Evolutionary conservation across 768 basidiomycete species (phyloP).

Genomic region (Termitomyces sp.): DNA sequence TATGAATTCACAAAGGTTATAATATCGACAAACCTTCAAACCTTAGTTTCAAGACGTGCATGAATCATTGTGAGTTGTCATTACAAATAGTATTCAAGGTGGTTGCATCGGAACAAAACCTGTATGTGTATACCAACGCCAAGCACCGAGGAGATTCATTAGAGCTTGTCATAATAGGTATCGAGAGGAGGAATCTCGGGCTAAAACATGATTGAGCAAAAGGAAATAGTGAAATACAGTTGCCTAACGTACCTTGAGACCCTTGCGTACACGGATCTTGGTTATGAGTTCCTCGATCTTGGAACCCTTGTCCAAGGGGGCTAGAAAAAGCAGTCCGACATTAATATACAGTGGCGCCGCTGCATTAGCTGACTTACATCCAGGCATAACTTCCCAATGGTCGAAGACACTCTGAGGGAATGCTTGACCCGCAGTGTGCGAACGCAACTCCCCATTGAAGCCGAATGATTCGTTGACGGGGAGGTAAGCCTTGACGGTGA

Average conservation of each 20-base stretch:
- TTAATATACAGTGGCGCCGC: neutral
- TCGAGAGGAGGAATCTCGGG: conserved; percentile 86
- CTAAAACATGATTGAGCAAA: conserved; percentile 30
- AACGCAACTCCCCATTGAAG: conserved; percentile 95
- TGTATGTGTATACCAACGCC: conserved; percentile 2
- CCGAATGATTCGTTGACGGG: conserved; percentile 94
- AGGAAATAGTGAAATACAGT: neutral
- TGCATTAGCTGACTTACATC: conserved; percentile 46
- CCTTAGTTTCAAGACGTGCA: neutral
- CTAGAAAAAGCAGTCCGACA: conserved; percentile 24
- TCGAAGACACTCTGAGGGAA: conserved; percentile 97
- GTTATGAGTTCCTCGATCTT: conserved; percentile 86
- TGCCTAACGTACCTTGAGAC: conserved; percentile 73
- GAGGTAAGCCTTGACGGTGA: conserved; percentile 97
- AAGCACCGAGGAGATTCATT: conserved; percentile 20
- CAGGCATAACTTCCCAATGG: conserved; percentile 86
- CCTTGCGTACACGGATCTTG: conserved; percentile 86
- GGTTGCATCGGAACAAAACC: conserved; percentile 11
- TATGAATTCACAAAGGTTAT: neutral
- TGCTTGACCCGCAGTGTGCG: conserved; percentile 92
- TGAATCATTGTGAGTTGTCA: conserved; percentile 8
- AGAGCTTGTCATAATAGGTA: conserved; percentile 92
- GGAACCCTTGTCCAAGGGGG: conserved; percentile 84
- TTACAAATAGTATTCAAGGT: conserved; percentile 7
- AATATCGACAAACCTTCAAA: neutral